A percentile compares a stretch with the other conserved stretches of the same genome.
These are phyloP conservation scores for Nematocida homosporus DNA, from an alignment of 371 early-diverging fungal genomes.

Conservation along the genomic window DNA sequence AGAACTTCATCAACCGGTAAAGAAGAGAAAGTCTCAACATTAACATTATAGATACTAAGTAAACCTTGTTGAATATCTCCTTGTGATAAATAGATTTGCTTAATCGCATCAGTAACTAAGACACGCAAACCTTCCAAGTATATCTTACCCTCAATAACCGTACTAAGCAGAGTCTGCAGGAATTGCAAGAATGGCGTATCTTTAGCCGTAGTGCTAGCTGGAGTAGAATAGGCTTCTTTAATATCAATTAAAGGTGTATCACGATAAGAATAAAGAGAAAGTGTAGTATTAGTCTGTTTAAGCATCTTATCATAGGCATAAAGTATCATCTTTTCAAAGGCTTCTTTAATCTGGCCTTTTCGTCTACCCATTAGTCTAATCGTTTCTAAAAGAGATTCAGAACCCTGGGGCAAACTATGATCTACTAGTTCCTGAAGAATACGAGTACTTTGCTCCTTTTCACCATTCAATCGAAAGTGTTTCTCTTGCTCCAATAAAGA, in stretches of 20 bases:
- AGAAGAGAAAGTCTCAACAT: slow-evolving; percentile 67
- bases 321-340: slow-evolving; percentile 56
- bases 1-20: slow-evolving; percentile 55
- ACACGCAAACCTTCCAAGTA: slow-evolving; percentile 66
- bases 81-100: slow-evolving; percentile 40
- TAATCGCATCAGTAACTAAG: slow-evolving; percentile 56
- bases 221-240: not conserved
- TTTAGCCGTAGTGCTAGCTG: not conserved
- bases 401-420: slow-evolving; percentile 16
- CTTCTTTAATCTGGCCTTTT: slow-evolving; percentile 60
- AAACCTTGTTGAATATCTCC: slow-evolving; percentile 47
- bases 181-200: slow-evolving; percentile 42
- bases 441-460: slow-evolving; percentile 39
- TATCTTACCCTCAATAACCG: slow-evolving; percentile 66
- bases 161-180: slow-evolving; percentile 42
- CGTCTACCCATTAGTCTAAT: slow-evolving; percentile 57
- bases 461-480: slow-evolving; percentile 56
- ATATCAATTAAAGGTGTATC: not conserved
- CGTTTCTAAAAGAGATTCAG: slow-evolving; percentile 51
- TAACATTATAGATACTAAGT: slow-evolving; percentile 58
- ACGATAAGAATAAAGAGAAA: slow-evolving; percentile 24
- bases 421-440: slow-evolving; percentile 59
- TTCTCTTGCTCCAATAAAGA: slow-evolving; percentile 64
- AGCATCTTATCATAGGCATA: slow-evolving; percentile 48
- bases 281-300: not conserved